Evolutionary conservation across 352 stramenopile genomes (phyloP), one percentile per base, ranked within the genome.

Genomic region (Pythium vanterpoolii): DNA sequence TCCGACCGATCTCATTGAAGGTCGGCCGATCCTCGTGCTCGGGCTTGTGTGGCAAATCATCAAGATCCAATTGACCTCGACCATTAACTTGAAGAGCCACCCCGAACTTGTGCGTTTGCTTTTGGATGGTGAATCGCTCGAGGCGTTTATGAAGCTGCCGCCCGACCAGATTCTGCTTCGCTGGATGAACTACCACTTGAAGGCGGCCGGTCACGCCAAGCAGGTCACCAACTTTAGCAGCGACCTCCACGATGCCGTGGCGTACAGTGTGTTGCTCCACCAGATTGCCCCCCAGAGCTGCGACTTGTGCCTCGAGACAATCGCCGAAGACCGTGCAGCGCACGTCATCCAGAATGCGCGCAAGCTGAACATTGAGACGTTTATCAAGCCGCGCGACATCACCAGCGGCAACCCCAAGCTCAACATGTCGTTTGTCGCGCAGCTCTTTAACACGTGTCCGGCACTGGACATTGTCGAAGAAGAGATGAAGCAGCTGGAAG

Each of bases 181-280:
- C 39, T 98, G 92, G 92, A 83, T 98, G 71, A 98, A 98, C 66
- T 97, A 97, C 64, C 92, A 98, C 66, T 68, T 98, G 16, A 81
- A 82, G 59, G 81, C 79, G 33, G 82, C 81, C 10, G 77, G 81
- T 3, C 79, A 92, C 60, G 57, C 74, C 13, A 90, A 90, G 55
- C 74, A 74, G 27, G 77, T 95, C 24, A 86, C 79, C 10, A 94
- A 94, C 60, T 94, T 94, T 58, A 89, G 80, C 56, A 67, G 61
- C 0, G 85, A 93, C 40, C 56, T 98, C 8, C 76, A 83, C 34
- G 91, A 98, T 58, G 86, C 88, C 4, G 89, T 71, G 21, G 86
- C 81, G 24, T 97, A 97, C 72, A 93, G 79, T 24, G 77, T 95
- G 1, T 44, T 98, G 39, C 70, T 98, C 33, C 74, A 95, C 64